These are phyloP conservation scores for Yamadazyma sp. DNA, from an alignment of 1,139 yeast species.

Conservation along the genomic window DNA sequence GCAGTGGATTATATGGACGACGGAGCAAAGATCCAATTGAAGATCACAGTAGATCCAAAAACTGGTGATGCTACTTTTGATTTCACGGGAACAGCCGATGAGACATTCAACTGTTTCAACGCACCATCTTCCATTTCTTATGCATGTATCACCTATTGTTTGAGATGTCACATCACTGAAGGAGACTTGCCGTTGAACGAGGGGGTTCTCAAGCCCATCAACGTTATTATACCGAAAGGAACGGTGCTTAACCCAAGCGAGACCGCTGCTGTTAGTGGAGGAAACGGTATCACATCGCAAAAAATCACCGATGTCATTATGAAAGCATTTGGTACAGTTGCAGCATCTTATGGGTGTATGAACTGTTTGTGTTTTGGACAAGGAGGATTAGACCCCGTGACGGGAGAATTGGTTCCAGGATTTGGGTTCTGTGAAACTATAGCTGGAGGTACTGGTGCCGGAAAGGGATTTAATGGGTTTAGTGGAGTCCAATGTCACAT, in stretches of 20 bases:
- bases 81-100: slow-evolving; percentile 51
- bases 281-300: slow-evolving; percentile 50
- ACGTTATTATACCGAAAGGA: slow-evolving; percentile 36
- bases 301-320: slow-evolving; percentile 60
- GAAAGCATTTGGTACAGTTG: slow-evolving; percentile 67
- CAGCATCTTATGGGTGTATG: slow-evolving; percentile 38
- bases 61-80: slow-evolving; percentile 55
- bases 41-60: slow-evolving; percentile 39
- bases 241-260: slow-evolving; percentile 41
- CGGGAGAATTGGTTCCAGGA: slow-evolving; percentile 37
- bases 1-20: slow-evolving; percentile 64
- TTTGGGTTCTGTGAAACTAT: slow-evolving; percentile 51
- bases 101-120: slow-evolving; percentile 42
- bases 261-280: slow-evolving; percentile 48
- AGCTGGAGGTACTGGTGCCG: slow-evolving; percentile 48
- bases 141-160: slow-evolving; percentile 42
- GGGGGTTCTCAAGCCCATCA: slow-evolving; percentile 44
- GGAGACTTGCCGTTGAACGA: slow-evolving; percentile 49
- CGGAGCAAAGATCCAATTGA: slow-evolving; percentile 52
- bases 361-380: slow-evolving; percentile 46
- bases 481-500: slow-evolving; percentile 47
- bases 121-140: slow-evolving; percentile 45
- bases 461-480: slow-evolving; percentile 34
- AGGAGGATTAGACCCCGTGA: slow-evolving; percentile 32
- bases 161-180: slow-evolving; percentile 49